Evolutionary conservation across 495 filamentous ascomycete species (phyloP), one percentile per base, ranked within the genome.

Genomic region (Rhizodiscina lignyota): DNA sequence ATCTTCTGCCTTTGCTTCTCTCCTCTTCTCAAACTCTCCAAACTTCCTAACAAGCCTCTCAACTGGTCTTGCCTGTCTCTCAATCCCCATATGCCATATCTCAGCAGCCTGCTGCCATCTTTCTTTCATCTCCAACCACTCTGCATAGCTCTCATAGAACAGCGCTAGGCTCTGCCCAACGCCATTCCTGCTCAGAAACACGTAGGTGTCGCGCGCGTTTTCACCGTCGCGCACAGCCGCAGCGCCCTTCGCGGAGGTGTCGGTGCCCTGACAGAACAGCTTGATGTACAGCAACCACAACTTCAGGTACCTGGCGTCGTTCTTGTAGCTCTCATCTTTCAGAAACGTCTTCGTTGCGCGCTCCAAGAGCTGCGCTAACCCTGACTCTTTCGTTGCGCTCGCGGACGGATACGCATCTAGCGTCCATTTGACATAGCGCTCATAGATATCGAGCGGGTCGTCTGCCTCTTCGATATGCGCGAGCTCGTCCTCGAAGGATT

Each of bases 71-170:
- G 89, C 91, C 48, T 92, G 83, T 24, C 70, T 71, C 47, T 96
- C 80, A 30, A 96, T 71, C 1, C 91, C 89, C 30, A 91, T 62
- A 41, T 71, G 70, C 44, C 89, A 97, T 2, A 97, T 77, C 53
- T 97, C 91, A 37, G 91, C 83, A 5, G 91, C 89, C 52, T 96
- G 89, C 5, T 66, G 67, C 83, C 87, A 94, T 33, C 85, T 67
- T 13, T 78, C 83, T 8, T 74, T 77, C 33, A 72, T 65, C 59
- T 97, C 89, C 15, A 97, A 57, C 80, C 86, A 92, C 0, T 70
- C 78, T 0, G 89, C 85, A 58, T 91, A 96, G 46, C 96, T 91
- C 49, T 97, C 89, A 54, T 97, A 96, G 49, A 85, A 97, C n/a
- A 94, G 58, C 0, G 89, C 89, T 6, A 97, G 62, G 1, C 70